Evolutionary conservation across 139 green algal species (phyloP), one percentile per base, ranked within the genome.

Genomic region (Haematococcus sp.): DNA sequence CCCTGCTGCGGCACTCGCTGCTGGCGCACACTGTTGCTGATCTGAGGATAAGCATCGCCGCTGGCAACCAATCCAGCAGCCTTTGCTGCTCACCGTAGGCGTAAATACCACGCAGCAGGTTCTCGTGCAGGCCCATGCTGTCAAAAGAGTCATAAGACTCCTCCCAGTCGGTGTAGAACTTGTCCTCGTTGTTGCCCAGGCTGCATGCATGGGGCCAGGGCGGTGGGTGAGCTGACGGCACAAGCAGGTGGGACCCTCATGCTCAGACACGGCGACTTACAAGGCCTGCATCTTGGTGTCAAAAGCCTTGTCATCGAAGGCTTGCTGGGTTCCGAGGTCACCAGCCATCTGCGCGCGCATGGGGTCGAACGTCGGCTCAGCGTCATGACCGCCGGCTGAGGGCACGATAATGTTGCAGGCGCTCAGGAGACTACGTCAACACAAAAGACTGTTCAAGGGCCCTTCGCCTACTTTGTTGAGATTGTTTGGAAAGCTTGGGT

Each of bases 71-170:
- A 19, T 7, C 40, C 40, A 19, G 7, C 40, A 7, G 40, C 40
- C 40, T 11, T n/a, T n/a, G n/a, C n/a, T n/a, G 73, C 88, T 68
- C 74, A 98, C 96, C 96, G 73, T 98, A 99, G 5, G 94, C 96
- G 77, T 98, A 99, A 81, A 99, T 99, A 34, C 96, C 96, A 78
- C 96, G 91, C 74, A 99, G 89, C 78, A 99, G 89, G 82, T 98
- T 98, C 91, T 99, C 96, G 71, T 98, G 92, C 65, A 99, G 89
- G 33, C 83, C 80, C 96, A 99, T 99, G 79, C 93, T 73, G 83
- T 99, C 96, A 77, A 99, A 99, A 52, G 88, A 92, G 44, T 99
- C 96, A 79, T 85, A 96, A 28, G 87, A 89, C 89, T 99, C 96
- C 68, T 97, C 93, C 96, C 96, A 98, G 58, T 98, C 96, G 22